phyloP scores from a whole-genome alignment of 805 yeast species.

The Yarrowia bubula region DNA sequence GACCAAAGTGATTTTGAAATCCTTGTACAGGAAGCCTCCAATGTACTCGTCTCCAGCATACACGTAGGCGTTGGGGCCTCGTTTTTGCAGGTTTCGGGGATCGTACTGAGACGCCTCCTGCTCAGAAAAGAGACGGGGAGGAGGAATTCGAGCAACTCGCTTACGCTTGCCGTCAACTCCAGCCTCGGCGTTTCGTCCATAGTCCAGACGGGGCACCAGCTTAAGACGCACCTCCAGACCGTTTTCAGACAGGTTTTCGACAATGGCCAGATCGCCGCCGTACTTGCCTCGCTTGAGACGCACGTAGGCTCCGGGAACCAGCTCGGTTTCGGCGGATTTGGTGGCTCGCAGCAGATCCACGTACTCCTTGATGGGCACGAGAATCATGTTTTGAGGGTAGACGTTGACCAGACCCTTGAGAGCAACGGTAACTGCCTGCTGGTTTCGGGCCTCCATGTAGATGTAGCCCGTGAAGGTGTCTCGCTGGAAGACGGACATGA shows the following conservation, averaged over 20 bases:
- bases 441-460: conserved; percentile 89
- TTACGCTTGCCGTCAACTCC: conserved; percentile 53
- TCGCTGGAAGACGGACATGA: conserved; percentile 87
- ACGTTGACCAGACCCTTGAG: conserved; percentile 87
- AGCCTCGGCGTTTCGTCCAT: conserved; percentile 54
- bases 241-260: conserved; percentile 88
- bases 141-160: conserved; percentile 57
- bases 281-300: conserved; percentile 88
- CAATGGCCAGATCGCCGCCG: conserved; percentile 88
- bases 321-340: conserved; percentile 79
- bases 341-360: conserved; percentile 89
- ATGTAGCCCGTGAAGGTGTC: conserved; percentile 89
- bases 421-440: conserved; percentile 87
- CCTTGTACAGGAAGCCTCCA: conserved; percentile 84
- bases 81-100: conserved; percentile 59
- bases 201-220: conserved; percentile 89
- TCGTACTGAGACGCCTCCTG: conserved; percentile 87
- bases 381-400: conserved; percentile 65
- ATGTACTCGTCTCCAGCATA: conserved; percentile 86
- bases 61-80: conserved; percentile 57
- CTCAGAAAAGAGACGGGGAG: conserved; percentile 82
- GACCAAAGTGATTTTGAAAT: conserved; percentile 76
- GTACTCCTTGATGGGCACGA: conserved; percentile 94
- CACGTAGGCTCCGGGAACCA: conserved; percentile 90
- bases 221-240: conserved; percentile 94